phyloP scores from a whole-genome alignment of 108 stramenopile species.

The Parietichytrium sp. region DNA sequence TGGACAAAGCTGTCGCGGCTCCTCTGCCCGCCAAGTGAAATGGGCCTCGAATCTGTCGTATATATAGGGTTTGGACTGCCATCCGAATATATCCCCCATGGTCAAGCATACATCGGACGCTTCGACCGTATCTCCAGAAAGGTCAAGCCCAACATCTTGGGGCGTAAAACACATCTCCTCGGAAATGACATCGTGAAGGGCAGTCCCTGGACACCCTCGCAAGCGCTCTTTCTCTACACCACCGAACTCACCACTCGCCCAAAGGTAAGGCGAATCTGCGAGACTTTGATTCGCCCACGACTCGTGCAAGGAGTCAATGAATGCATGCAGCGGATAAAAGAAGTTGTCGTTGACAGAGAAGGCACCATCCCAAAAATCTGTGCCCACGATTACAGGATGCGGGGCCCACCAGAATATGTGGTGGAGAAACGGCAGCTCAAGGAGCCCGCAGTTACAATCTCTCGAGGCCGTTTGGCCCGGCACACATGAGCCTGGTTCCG shows the following conservation, averaged over 20 bases:
- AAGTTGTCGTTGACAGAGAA: slow-evolving; percentile 22
- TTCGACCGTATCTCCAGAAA: not conserved
- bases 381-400: not conserved
- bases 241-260: not conserved
- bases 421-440: not conserved
- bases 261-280: not conserved
- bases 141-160: not conserved
- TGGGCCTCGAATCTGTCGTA: not conserved
- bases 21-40: not conserved
- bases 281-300: not conserved
- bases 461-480: no score
- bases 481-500: not conserved
- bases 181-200: not conserved
- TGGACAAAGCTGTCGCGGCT: no score
- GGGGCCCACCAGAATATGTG: not conserved
- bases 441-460: no score
- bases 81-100: not conserved
- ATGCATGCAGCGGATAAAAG: slow-evolving; percentile 10
- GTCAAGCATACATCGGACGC: not conserved
- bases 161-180: slow-evolving; percentile 10
- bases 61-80: not conserved
- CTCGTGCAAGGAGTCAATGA: not conserved
- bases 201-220: not conserved
- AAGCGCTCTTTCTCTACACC: no score
- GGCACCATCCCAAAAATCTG: slow-evolving; percentile 22